Evolutionary conservation across 305 asterid genomes (phyloP).

Genomic region (Rubia balearica): DNA sequence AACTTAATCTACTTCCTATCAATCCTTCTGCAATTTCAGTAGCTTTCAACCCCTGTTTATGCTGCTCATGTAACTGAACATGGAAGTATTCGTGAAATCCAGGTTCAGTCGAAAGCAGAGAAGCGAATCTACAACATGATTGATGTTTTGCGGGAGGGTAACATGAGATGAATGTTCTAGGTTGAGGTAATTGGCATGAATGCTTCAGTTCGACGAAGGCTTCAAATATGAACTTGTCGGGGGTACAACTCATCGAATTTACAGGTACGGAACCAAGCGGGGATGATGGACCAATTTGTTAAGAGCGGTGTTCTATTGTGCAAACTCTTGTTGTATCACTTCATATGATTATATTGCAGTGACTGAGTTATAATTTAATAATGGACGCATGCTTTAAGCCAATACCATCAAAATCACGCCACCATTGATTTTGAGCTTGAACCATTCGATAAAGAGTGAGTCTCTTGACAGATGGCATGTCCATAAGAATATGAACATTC

Average conservation of each 20-base stretch:
- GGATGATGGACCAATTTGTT: neutral
- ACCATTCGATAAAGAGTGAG: neutral
- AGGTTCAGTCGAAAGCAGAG: conserved; percentile 59
- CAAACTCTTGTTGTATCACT: neutral
- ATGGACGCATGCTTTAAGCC: neutral
- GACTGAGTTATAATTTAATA: too few relatives aligned
- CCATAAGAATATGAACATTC: too few relatives aligned
- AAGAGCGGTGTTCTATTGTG: neutral
- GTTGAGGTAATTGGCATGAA: neutral
- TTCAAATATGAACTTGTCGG: too few relatives aligned
- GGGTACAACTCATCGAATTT: neutral
- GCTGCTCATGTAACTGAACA: neutral
- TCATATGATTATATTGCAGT: neutral
- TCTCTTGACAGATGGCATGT: too few relatives aligned
- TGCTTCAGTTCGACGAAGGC: neutral
- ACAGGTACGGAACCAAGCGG: neutral
- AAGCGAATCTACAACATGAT: conserved; percentile 77
- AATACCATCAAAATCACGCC: too few relatives aligned
- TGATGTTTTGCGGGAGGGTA: conserved; percentile 87
- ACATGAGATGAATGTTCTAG: conserved; percentile 43
- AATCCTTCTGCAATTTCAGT: neutral
- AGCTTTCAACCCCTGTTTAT: neutral
- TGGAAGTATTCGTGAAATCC: conserved; percentile 22
- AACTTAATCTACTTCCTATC: neutral
- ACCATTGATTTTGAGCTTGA: too few relatives aligned